A percentile compares a stretch with the other conserved stretches of the same genome.
phyloP scores from a whole-genome alignment of 495 filamentous ascomycete genomes.

The Patellaria atrata region DNA sequence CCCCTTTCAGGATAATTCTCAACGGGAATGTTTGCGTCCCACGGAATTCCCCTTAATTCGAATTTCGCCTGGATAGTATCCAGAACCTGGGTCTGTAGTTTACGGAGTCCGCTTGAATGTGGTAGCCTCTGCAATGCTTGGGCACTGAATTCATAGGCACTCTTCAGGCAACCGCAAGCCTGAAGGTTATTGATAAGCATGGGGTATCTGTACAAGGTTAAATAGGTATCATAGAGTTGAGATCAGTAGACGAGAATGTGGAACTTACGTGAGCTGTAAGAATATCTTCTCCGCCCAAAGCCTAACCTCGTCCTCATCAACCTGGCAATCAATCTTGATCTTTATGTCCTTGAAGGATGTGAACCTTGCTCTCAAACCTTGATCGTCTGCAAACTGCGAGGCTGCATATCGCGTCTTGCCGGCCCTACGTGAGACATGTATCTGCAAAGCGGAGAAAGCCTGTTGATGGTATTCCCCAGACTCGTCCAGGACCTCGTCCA shows the following conservation, averaged over 20 bases:
- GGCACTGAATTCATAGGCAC: constrained; percentile 11
- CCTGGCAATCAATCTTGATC: too few relatives aligned
- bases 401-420: neutral
- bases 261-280: too few relatives aligned
- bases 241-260: too few relatives aligned
- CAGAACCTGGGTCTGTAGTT: constrained; percentile 1
- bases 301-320: too few relatives aligned
- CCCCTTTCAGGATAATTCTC: constrained; percentile 48
- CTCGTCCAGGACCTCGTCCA: constrained; percentile 65
- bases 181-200: constrained; percentile 11
- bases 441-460: constrained; percentile 22
- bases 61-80: constrained; percentile 7
- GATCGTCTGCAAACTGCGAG: too few relatives aligned
- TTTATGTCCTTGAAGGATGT: too few relatives aligned
- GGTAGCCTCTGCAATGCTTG: constrained; percentile 9
- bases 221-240: too few relatives aligned
- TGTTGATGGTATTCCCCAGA: constrained; percentile 46
- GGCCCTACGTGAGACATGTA: constrained; percentile 1
- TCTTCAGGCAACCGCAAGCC: constrained; percentile 16
- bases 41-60: constrained; percentile 4
- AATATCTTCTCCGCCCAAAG: too few relatives aligned
- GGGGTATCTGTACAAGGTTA: constrained; percentile 9
- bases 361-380: too few relatives aligned
- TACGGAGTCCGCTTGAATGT: neutral
- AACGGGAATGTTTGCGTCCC: constrained; percentile 6